Evolutionary conservation across 257 asterid genomes (phyloP).

Genomic region (Perilla frutescens): DNA sequence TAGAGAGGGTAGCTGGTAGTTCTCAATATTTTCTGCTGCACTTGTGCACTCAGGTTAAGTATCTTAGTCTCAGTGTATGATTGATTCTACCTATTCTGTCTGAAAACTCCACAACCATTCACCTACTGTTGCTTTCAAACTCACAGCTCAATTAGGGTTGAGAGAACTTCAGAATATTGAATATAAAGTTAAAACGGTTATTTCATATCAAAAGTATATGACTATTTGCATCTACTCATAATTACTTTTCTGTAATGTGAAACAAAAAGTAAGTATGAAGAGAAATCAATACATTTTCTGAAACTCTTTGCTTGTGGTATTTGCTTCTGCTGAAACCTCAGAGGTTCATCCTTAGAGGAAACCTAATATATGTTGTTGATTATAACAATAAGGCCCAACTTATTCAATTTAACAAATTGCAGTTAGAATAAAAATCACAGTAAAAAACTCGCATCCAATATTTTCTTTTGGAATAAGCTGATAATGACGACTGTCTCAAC

Average conservation of each 20-base stretch:
- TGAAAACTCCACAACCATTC: not conserved
- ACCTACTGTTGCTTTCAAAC: not conserved
- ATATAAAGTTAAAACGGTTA: not conserved
- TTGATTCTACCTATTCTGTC: constrained; percentile 6
- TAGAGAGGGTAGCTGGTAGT: constrained; percentile 72
- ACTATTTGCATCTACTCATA: not conserved
- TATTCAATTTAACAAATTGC: not conserved
- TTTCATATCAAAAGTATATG: not conserved
- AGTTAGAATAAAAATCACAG: constrained; percentile 9
- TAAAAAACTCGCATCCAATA: not conserved
- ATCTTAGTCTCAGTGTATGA: constrained; percentile 7
- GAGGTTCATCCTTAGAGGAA: not conserved
- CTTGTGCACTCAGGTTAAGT: constrained; percentile 88
- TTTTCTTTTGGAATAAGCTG: constrained; percentile 19
- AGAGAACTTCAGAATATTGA: not conserved
- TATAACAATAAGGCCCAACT: not conserved
- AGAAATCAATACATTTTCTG: not conserved
- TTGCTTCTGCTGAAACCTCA: not conserved
- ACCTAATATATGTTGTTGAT: not conserved
- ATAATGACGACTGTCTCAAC: constrained; percentile 23
- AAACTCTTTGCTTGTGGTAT: not conserved
- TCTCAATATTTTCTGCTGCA: constrained; percentile 78
- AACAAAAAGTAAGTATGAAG: not conserved
- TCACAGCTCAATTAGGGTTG: not conserved
- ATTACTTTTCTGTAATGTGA: not conserved